Conservation (phyloP, 805 yeast species). For the Yarrowia keelungensis region DNA sequence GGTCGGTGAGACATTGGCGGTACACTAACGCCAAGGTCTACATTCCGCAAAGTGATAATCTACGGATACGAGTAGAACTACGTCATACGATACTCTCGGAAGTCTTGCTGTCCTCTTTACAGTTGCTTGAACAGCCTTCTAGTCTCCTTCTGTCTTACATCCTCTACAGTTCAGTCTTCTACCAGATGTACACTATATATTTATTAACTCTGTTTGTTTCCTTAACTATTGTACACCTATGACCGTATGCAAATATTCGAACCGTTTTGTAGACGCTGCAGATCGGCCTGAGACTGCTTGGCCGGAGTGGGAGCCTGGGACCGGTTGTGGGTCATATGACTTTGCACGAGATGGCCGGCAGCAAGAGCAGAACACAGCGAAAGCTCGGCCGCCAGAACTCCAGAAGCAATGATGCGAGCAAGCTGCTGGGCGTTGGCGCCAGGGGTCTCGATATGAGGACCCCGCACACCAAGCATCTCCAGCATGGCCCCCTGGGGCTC, state of each 20-base stretch:
- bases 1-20: background rate
- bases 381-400: constrained; percentile 94
- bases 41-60: too few relatives aligned
- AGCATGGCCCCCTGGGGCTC: constrained; percentile 98
- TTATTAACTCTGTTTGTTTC: constrained; percentile 35
- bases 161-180: background rate
- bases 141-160: too few relatives aligned
- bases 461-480: constrained; percentile 91
- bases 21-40: too few relatives aligned
- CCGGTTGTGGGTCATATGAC: constrained; percentile 96
- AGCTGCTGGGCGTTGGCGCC: constrained; percentile 94
- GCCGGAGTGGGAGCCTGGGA: constrained; percentile 58
- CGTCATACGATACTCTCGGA: too few relatives aligned
- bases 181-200: constrained; percentile 28
- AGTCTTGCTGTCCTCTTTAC: too few relatives aligned
- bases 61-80: too few relatives aligned
- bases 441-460: constrained; percentile 92
- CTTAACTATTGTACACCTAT: constrained; percentile 39
- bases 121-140: too few relatives aligned
- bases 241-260: constrained; percentile 73
- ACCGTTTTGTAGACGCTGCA: constrained; percentile 68
- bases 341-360: constrained; percentile 97
- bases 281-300: constrained; percentile 51
- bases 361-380: constrained; percentile 96
- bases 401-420: constrained; percentile 90